A percentile compares a stretch with the other conserved stretches of the same genome.
Conservation (phyloP, 768 basidiomycete species). For the Auriscalpium microsporum region DNA sequence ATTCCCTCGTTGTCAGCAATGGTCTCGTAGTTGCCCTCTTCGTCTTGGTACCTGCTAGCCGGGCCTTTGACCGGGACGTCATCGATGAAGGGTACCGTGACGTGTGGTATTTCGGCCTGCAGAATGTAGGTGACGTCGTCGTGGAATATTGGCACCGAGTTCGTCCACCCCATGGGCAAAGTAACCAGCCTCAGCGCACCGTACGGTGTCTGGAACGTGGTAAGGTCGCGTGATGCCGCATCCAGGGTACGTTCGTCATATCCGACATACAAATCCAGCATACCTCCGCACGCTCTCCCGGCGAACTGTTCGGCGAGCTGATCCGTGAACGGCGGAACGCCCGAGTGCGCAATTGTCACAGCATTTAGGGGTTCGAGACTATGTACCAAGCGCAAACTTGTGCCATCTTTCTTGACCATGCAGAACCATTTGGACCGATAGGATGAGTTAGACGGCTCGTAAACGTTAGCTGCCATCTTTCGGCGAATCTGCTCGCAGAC, state of each 20-base stretch:
- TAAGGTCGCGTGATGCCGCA: conserved; percentile 27
- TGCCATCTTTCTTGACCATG: conserved; percentile 16
- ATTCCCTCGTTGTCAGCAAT: conserved; percentile 30
- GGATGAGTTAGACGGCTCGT: conserved; percentile 18
- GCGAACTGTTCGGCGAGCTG: conserved; percentile 17
- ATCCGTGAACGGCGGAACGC: conserved; percentile 14
- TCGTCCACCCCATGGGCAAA: conserved; percentile 36
- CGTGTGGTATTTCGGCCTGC: conserved; percentile 30
- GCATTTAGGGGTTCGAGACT: conserved; percentile 19
- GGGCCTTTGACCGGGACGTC: conserved; percentile 30
- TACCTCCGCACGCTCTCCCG: conserved; percentile 15
- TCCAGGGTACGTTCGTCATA: conserved; percentile 28
- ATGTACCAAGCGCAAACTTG: conserved; percentile 17
- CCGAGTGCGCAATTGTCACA: conserved; percentile 14
- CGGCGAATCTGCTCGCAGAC: conserved; percentile 25
- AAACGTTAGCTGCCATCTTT: conserved; percentile 30
- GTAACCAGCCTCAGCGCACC: conserved; percentile 24
- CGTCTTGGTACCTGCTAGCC: conserved; percentile 19
- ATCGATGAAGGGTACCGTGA: conserved; percentile 31
- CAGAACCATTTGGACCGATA: conserved; percentile 20
- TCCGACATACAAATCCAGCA: conserved; percentile 21
- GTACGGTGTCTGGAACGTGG: conserved; percentile 33
- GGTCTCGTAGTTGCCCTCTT: conserved; percentile 25
- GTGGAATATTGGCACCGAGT: conserved; percentile 32
- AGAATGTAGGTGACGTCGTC: conserved; percentile 31